Percentiles rank a stretch among this genome's conserved stretches.
Conservation (phyloP, 2,329 filamentous ascomycete genomes). For the Xylaria sp. region DNA sequence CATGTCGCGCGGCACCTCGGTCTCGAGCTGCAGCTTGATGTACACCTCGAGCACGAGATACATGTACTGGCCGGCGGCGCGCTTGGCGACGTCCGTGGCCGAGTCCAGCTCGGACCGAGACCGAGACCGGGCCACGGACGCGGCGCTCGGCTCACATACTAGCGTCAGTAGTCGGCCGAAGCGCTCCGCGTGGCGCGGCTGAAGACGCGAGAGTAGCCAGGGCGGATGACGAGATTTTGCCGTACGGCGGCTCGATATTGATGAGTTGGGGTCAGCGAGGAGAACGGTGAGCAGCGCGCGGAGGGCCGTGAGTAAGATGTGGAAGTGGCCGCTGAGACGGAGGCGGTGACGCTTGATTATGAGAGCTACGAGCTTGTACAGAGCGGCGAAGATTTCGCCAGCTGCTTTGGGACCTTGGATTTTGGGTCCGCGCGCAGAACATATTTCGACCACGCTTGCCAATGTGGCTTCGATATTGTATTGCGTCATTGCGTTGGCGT, state of each 20-base stretch:
- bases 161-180: constrained; percentile 68
- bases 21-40: constrained; percentile 69
- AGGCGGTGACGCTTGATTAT: constrained; percentile 70
- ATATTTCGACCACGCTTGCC: constrained; percentile 56
- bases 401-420: constrained; percentile 46
- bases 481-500: constrained; percentile 63
- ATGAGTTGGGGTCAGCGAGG: constrained; percentile 54
- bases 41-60: constrained; percentile 69
- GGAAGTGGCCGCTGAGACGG: constrained; percentile 71
- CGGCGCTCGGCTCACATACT: constrained; percentile 68
- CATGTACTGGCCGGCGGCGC: constrained; percentile 71
- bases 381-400: constrained; percentile 56
- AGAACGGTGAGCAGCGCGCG: constrained; percentile 67
- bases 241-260: constrained; percentile 23
- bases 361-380: constrained; percentile 65
- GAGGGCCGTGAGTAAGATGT: constrained; percentile 65
- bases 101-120: constrained; percentile 61
- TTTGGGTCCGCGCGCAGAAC: constrained; percentile 41
- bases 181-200: constrained; percentile 59
- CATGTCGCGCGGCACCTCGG: constrained; percentile 59
- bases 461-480: constrained; percentile 68
- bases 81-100: constrained; percentile 69
- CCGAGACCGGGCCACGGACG: constrained; percentile 61
- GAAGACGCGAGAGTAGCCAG: constrained; percentile 54
- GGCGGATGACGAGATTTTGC: constrained; percentile 43